A percentile compares a stretch with the other conserved stretches of the same genome.
phyloP scores from a whole-genome alignment of 108 stramenopile species.

The Aurantiochytrium sp. region DNA sequence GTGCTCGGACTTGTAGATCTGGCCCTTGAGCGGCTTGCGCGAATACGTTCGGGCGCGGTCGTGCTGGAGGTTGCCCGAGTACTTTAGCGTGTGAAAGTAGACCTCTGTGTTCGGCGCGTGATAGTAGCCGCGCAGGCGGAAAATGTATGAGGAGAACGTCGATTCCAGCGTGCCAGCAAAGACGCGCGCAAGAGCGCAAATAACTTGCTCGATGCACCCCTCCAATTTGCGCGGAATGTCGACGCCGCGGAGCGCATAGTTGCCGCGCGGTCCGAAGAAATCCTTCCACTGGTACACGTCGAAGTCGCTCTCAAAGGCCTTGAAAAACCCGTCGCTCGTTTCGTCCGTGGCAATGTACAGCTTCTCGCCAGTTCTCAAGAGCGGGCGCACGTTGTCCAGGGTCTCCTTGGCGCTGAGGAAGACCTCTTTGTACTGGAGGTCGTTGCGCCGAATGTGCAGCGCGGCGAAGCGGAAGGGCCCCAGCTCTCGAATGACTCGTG shows the following conservation, averaged over 20 bases:
- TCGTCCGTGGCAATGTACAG: conserved; percentile 24
- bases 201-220: conserved; percentile 22
- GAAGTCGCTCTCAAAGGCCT: background rate
- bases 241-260: background rate
- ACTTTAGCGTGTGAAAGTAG: conserved; percentile 22
- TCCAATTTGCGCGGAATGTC: conserved; percentile 13
- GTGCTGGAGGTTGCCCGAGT: background rate
- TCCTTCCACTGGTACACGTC: background rate
- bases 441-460: conserved; percentile 28
- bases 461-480: background rate
- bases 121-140: conserved; percentile 10
- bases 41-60: conserved; percentile 9
- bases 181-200: conserved; percentile 4
- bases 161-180: conserved; percentile 27
- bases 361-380: background rate
- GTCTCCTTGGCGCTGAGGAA: background rate
- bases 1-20: conserved; percentile 29
- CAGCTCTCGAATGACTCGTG: conserved; percentile 8
- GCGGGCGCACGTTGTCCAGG: background rate
- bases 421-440: conserved; percentile 21
- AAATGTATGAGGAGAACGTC: conserved; percentile 27
- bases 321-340: background rate
- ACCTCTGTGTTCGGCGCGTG: conserved; percentile 20
- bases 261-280: conserved; percentile 2
- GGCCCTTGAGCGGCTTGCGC: conserved; percentile 24